Evolutionary conservation across 345 rosid genomes (phyloP).

Genomic region (Salix brachista): DNA sequence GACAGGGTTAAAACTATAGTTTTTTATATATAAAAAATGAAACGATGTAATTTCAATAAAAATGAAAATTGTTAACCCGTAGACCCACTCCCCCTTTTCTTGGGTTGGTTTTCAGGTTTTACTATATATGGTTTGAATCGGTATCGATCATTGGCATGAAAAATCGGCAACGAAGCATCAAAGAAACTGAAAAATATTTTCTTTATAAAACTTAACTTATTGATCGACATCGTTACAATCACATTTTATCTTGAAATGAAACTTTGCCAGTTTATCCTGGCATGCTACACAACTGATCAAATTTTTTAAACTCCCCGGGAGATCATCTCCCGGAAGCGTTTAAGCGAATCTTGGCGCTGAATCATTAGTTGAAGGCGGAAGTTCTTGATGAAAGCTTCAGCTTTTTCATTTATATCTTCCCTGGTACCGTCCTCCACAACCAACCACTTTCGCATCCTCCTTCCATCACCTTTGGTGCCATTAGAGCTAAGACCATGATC

Average conservation of each 20-base stretch:
- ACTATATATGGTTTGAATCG: not conserved
- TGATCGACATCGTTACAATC: not conserved
- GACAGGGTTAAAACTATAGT: no score
- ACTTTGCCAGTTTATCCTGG: not conserved
- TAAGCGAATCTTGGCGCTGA: constrained; percentile 33
- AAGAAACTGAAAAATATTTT: not conserved
- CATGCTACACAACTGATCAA: not conserved
- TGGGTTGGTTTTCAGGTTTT: no score
- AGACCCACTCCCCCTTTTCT: no score
- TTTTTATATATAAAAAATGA: no score
- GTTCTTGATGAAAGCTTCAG: constrained; percentile 37
- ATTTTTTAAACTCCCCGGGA: constrained; percentile 11
- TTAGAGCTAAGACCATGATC: not conserved
- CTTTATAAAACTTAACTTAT: not conserved
- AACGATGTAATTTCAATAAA: no score
- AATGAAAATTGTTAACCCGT: no score
- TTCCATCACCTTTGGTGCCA: not conserved
- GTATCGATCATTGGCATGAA: not conserved
- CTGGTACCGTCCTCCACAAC: not conserved
- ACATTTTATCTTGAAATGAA: not conserved
- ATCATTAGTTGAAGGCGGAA: constrained; percentile 29
- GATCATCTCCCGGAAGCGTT: constrained; percentile 27
- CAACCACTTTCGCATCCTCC: not conserved
- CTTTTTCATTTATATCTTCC: constrained; percentile 26
- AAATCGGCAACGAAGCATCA: not conserved